Base-by-base conservation (phyloP, 2,329 filamentous ascomycete species). In the Monosporascus sp. region DNA sequence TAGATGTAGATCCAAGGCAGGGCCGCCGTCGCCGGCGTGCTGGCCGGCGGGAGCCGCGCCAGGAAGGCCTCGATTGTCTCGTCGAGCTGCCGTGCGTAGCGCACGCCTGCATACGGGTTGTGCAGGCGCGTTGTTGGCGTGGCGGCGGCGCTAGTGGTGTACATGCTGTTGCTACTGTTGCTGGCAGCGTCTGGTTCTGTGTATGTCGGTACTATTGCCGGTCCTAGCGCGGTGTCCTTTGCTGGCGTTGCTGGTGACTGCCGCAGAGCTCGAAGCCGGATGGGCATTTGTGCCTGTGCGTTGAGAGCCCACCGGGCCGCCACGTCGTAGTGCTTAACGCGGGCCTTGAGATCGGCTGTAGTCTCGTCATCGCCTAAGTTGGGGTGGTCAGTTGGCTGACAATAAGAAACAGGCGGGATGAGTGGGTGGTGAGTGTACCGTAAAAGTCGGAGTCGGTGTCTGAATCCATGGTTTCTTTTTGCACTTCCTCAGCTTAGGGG, bases 1-100 rank as follows among this genome's bases (percentile, higher is more conserved):
- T 78, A 79, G 43, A 88, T 80, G 73, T 80, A 90, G 47, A 96
- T 89, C 87, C 89, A 94, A 0, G 79, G 79, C 3, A 78, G 75
- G 0, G 71, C 60, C 0, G 62, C 62, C 1, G 67, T 69, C 3
- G 70, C 66, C 2, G 74, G 68, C 1, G 84, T 88, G 1, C 79
- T 85, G 3, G 79, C 77, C 0, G 90, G 88, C 0, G 87, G 86
- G 0, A 92, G 74, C 8, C 89, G 83, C 8, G 71, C 55, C 2
- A 94, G 69, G 60, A 96, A 95, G 1, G 79, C 77, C 7, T 80
- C 69, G 1, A 88, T 70, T 0, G 79, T 79, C 64, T 92, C 88
- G 1, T 72, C 72, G 27, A 85, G 74, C 65, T 87, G 86, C 74
- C 85, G 84, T 25, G 80, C 84, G 56, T 75, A 76, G 3, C 67